These are phyloP conservation scores for Alternaria ventricosa DNA, from an alignment of 2,329 filamentous ascomycete species.

Conservation along the genomic window DNA sequence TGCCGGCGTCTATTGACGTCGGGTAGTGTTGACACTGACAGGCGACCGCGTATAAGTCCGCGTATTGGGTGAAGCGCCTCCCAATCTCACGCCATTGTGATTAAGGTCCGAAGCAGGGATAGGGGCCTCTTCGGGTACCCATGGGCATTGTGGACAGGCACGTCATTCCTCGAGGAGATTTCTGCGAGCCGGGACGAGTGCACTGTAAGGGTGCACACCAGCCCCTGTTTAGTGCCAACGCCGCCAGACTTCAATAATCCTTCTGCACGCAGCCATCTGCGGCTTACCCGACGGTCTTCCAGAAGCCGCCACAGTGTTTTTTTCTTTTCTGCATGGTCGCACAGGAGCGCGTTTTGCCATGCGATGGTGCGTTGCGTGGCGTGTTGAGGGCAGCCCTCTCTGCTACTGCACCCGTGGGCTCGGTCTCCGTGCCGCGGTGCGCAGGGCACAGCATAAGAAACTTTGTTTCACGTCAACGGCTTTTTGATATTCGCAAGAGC, in stretches of 20 bases:
- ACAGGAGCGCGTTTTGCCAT: constrained; percentile 16
- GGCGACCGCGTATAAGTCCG: constrained; percentile 15
- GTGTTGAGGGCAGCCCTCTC: constrained; percentile 1
- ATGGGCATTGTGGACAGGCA: constrained; percentile 30
- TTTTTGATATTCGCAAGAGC: constrained; percentile 32
- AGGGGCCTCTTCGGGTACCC: constrained; percentile 18
- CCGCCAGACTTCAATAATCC: constrained; percentile 24
- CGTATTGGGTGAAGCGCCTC: constrained; percentile 22
- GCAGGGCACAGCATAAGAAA: constrained; percentile 16
- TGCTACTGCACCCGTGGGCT: background rate
- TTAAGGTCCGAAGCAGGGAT: constrained; percentile 20
- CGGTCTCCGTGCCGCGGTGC: constrained; percentile 13
- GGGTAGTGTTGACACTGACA: constrained; percentile 35
- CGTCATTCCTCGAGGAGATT: constrained; percentile 40
- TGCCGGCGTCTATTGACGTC: constrained; percentile 21
- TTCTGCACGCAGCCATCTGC: constrained; percentile 15
- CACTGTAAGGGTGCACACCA: constrained; percentile 13
- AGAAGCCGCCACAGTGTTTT: constrained; percentile 38
- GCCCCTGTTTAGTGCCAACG: constrained; percentile 27
- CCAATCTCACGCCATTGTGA: constrained; percentile 5
- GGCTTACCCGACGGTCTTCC: constrained; percentile 32
- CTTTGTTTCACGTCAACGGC: constrained; percentile 23
- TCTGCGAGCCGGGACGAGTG: constrained; percentile 24
- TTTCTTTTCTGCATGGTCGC: constrained; percentile 20
- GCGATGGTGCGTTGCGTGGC: background rate